Evolutionary conservation across 2,329 filamentous ascomycete species (phyloP).

Genomic region (Coniochaeta sp.): DNA sequence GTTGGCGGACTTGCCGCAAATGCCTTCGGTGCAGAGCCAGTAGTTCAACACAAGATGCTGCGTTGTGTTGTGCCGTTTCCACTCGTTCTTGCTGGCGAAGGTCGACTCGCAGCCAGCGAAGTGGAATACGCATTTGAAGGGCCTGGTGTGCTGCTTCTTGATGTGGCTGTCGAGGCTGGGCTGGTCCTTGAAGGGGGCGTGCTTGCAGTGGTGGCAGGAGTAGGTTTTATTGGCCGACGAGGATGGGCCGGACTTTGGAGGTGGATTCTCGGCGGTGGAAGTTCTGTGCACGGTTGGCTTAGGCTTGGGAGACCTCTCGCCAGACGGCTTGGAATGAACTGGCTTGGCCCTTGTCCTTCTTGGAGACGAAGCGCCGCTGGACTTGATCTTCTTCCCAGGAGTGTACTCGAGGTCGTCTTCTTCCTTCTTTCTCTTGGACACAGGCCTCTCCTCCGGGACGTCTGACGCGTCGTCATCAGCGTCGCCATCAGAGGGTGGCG

Average conservation of each 20-base stretch:
- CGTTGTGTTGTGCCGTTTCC: conserved; percentile 81
- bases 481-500: conserved; percentile 4
- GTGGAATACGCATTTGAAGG: conserved; percentile 71
- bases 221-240: background rate
- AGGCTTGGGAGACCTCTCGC: background rate
- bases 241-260: background rate
- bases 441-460: conserved; percentile 1
- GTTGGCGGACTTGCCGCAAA: conserved; percentile 31
- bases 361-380: background rate
- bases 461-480: conserved; percentile 7
- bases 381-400: conserved; percentile 10
- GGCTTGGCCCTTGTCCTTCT: background rate
- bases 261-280: background rate
- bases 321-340: background rate
- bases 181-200: conserved; percentile 36
- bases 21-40: conserved; percentile 68
- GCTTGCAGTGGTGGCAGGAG: conserved; percentile 21
- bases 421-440: conserved; percentile 10
- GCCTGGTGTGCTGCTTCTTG: conserved; percentile 47
- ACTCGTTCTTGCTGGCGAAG: conserved; percentile 84
- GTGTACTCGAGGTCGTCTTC: conserved; percentile 11
- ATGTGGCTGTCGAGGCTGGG: conserved; percentile 39
- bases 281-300: background rate
- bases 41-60: conserved; percentile 71
- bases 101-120: conserved; percentile 67